Conservation (phyloP, 495 filamentous ascomycete genomes). For the Aspergillus hancockii region DNA sequence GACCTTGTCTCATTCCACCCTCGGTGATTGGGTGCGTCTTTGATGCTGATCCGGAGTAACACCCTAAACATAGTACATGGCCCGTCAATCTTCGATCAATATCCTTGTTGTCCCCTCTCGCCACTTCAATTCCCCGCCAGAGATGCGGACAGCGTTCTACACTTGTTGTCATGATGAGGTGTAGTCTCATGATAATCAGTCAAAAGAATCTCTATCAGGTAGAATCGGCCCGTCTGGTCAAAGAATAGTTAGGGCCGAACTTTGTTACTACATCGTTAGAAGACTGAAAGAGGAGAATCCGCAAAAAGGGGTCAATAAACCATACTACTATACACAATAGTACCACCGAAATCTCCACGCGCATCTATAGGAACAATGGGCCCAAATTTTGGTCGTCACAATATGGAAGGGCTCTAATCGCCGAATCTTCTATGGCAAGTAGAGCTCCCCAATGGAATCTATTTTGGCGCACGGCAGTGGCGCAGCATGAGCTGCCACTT, state of each 20-base stretch:
- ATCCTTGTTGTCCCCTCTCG: not conserved
- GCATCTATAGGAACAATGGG: too few relatives aligned
- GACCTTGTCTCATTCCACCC: constrained; percentile 10
- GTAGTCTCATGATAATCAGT: not conserved
- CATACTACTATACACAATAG: too few relatives aligned
- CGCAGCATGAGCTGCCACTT: not conserved
- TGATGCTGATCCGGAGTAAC: not conserved
- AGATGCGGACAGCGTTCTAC: too few relatives aligned
- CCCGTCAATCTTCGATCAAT: not conserved
- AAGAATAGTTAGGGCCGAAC: too few relatives aligned
- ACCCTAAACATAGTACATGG: not conserved
- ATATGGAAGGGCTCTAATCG: not conserved
- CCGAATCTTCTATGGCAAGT: not conserved
- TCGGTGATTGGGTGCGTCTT: not conserved
- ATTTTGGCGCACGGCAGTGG: not conserved
- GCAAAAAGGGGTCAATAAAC: not conserved
- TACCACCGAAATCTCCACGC: not conserved
- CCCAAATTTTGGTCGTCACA: not conserved
- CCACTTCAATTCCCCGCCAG: not conserved
- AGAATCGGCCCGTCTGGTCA: not conserved
- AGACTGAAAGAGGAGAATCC: not conserved
- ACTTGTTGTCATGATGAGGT: not conserved
- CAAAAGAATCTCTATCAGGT: too few relatives aligned
- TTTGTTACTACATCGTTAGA: not conserved
- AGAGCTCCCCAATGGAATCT: too few relatives aligned